A percentile compares a stretch with the other conserved stretches of the same genome.
phyloP scores from a whole-genome alignment of 441 rosid species.

The Cnidoscolus chayamansa region DNA sequence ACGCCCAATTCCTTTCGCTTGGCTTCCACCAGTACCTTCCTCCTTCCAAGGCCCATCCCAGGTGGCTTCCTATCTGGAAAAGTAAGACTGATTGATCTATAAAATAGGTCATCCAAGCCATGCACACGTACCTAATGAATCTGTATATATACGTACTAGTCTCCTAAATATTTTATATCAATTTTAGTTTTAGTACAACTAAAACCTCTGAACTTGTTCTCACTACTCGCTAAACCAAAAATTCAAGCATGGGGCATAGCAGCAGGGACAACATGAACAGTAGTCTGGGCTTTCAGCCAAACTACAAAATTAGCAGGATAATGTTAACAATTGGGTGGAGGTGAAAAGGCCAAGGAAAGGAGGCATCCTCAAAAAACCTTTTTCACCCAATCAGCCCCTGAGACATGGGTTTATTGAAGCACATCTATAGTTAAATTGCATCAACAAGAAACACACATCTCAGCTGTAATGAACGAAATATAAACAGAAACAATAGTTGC shows the following conservation, averaged over 20 bases:
- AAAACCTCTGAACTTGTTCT: background rate
- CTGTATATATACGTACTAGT: too few species aligned
- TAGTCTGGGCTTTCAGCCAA: background rate
- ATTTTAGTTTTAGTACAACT: background rate
- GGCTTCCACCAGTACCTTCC: constrained; percentile 50
- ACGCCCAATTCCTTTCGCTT: constrained; percentile 42
- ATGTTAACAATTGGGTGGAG: background rate
- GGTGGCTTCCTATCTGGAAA: constrained; percentile 47
- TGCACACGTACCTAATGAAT: background rate
- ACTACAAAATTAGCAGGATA: background rate
- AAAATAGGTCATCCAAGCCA: background rate
- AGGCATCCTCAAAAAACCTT: background rate
- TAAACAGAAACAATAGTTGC: constrained; percentile 8
- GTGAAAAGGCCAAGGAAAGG: background rate
- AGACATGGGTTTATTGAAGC: background rate
- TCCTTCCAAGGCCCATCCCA: constrained; percentile 57
- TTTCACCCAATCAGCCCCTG: background rate
- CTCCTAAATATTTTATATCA: background rate
- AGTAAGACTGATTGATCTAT: background rate
- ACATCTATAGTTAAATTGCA: background rate
- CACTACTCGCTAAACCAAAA: background rate
- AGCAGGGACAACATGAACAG: too few species aligned
- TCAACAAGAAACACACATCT: background rate
- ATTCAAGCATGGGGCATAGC: background rate
- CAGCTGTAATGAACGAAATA: background rate